These are phyloP conservation scores for Epichloe scottii DNA, from an alignment of 2,329 filamentous ascomycete genomes.

Conservation along the genomic window DNA sequence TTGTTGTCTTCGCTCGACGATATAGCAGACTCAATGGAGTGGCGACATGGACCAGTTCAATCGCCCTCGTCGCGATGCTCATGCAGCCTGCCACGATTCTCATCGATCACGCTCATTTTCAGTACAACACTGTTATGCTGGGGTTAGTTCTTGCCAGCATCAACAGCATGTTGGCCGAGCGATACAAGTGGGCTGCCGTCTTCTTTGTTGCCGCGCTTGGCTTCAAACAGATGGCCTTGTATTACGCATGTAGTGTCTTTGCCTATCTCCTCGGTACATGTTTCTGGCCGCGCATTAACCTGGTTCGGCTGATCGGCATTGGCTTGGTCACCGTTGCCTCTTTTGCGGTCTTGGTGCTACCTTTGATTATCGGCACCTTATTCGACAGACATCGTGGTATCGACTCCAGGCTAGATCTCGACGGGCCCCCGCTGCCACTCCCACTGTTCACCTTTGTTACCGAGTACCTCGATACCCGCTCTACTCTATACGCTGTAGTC, in stretches of 20 bases:
- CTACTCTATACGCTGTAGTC: slow-evolving; percentile 60
- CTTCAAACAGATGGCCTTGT: slow-evolving; percentile 99
- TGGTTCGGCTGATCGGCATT: slow-evolving; percentile 60
- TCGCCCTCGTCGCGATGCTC: slow-evolving; percentile 79
- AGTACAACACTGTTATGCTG: slow-evolving; percentile 98
- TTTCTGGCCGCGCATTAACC: slow-evolving; percentile 58
- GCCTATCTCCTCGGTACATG: slow-evolving; percentile 82
- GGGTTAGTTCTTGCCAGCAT: slow-evolving; percentile 77
- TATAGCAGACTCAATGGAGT: slow-evolving; percentile 66
- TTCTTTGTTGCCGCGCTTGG: slow-evolving; percentile 91
- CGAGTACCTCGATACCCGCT: slow-evolving; percentile 46
- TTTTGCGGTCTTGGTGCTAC: slow-evolving; percentile 64
- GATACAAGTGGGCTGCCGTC: slow-evolving; percentile 76
- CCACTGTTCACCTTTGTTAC: slow-evolving; percentile 48
- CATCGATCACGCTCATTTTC: slow-evolving; percentile 91
- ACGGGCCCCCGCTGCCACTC: slow-evolving; percentile 47
- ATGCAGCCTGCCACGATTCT: slow-evolving; percentile 87
- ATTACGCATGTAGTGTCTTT: slow-evolving; percentile 89
- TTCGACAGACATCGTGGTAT: slow-evolving; percentile 57
- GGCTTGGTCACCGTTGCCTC: slow-evolving; percentile 58
- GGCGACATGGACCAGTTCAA: slow-evolving; percentile 67
- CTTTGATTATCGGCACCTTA: slow-evolving; percentile 59
- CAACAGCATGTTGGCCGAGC: slow-evolving; percentile 76
- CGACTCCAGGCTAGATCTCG: slow-evolving; percentile 40
- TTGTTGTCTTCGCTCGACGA: slow-evolving; percentile 73